phyloP scores from a whole-genome alignment of 1,284 basidiomycete species.

The Melampsora americana region DNA sequence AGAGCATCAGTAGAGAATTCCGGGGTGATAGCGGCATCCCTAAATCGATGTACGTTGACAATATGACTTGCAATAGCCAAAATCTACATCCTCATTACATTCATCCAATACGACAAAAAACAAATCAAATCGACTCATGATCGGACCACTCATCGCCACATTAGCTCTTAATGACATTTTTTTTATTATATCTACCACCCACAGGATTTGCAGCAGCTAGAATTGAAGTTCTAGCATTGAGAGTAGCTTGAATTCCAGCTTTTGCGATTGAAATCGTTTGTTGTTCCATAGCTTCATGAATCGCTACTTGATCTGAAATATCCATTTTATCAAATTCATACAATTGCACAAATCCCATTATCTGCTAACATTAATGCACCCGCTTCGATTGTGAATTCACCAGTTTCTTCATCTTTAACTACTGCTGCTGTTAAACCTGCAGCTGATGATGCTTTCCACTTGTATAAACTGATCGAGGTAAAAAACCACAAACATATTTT shows the following conservation, averaged over 20 bases:
- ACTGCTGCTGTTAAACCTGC: conserved; percentile 98
- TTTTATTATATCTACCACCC: conserved; percentile 90
- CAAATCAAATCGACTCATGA: conserved; percentile 98
- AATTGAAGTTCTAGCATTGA: conserved; percentile 96
- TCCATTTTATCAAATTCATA: conserved; percentile 99
- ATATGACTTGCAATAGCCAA: conserved; percentile 95
- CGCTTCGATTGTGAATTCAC: conserved; percentile 98
- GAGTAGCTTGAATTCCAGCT: conserved; percentile 95
- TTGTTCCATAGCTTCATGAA: conserved; percentile 99
- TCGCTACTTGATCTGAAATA: conserved; percentile 94
- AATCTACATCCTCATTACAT: conserved; percentile 86
- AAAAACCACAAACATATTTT: conserved; percentile 99
- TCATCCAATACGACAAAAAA: conserved; percentile 99
- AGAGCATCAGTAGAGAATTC: conserved; percentile 96
- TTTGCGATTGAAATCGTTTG: conserved; percentile 99
- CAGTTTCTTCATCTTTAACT: conserved; percentile 96
- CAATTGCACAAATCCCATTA: conserved; percentile 98
- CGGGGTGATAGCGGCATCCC: conserved; percentile 87
- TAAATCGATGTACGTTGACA: conserved; percentile 93
- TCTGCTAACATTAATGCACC: conserved; percentile 98
- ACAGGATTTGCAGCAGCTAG: conserved; percentile 97
- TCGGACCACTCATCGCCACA: conserved; percentile 95
- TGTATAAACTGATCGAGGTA: conserved; percentile 96
- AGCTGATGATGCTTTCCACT: conserved; percentile 96
- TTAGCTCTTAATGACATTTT: conserved; percentile 92